Conservation (phyloP, 305 asterid genomes). For the Andrographis paniculata region DNA sequence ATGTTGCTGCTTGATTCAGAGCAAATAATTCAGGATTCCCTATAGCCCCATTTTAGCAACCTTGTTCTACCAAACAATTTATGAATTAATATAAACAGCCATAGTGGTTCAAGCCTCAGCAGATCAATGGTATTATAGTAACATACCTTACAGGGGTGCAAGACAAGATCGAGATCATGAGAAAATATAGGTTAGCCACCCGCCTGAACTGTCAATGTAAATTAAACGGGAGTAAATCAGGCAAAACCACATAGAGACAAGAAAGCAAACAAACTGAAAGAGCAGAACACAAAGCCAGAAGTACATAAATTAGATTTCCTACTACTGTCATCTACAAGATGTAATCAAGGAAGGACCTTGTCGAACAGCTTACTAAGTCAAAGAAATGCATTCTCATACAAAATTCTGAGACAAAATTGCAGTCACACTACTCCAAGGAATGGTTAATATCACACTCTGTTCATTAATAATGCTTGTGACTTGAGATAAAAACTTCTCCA, state of each 20-base stretch:
- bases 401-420: too few species aligned
- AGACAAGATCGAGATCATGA: slow-evolving; percentile 94
- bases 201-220: slow-evolving; percentile 94
- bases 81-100: neutral
- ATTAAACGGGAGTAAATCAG: slow-evolving; percentile 37
- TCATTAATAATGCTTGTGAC: too few species aligned
- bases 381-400: too few species aligned
- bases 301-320: slow-evolving; percentile 6
- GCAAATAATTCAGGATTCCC: too few species aligned
- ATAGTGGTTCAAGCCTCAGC: slow-evolving; percentile 8
- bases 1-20: too few species aligned
- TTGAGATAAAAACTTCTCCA: too few species aligned
- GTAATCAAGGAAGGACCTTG: slow-evolving; percentile 9
- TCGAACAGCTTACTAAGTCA: too few species aligned
- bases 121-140: slow-evolving; percentile 14
- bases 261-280: slow-evolving; percentile 7
- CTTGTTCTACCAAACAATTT: neutral
- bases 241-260: slow-evolving; percentile 25
- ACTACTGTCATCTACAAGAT: slow-evolving; percentile 7
- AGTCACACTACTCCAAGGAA: too few species aligned
- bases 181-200: slow-evolving; percentile 99
- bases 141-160: slow-evolving; percentile 96
- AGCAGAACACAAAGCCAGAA: slow-evolving; percentile 12
- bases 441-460: too few species aligned
- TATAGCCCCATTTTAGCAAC: too few species aligned